A percentile compares a stretch with the other conserved stretches of the same genome.
phyloP scores from a whole-genome alignment of 257 asterid genomes.

The Voacanga thouarsii region DNA sequence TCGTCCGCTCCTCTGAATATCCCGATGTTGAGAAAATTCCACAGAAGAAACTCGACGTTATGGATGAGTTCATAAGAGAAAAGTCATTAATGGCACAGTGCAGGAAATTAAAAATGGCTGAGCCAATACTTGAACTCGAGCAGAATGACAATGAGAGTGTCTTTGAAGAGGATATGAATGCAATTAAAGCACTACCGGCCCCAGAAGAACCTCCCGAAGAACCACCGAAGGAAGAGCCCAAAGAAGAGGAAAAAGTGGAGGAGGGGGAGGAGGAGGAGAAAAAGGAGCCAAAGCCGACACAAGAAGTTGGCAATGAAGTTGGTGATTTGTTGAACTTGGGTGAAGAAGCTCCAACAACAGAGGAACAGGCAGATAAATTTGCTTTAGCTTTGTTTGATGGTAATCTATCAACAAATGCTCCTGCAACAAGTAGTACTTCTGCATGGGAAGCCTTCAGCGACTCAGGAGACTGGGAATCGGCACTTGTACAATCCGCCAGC shows the following conservation, averaged over 20 bases:
- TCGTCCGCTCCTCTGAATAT: constrained; percentile 68
- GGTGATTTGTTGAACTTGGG: constrained; percentile 78
- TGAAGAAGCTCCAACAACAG: constrained; percentile 47
- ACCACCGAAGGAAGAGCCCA: constrained; percentile 2
- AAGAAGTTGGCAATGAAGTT: constrained; percentile 55
- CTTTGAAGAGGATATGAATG: constrained; percentile 45
- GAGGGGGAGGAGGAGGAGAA: constrained; percentile 23
- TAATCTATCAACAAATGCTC: constrained; percentile 26
- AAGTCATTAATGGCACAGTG: constrained; percentile 41
- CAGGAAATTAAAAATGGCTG: constrained; percentile 20
- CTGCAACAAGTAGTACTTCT: constrained; percentile 29
- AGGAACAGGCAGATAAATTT: constrained; percentile 58
- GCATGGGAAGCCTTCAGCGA: constrained; percentile 90
- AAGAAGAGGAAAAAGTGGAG: constrained; percentile 7
- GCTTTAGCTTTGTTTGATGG: constrained; percentile 85
- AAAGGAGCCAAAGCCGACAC: constrained; percentile 26
- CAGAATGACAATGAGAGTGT: background rate
- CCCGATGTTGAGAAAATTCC: constrained; percentile 81
- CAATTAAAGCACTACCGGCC: constrained; percentile 74
- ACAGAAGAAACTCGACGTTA: constrained; percentile 68
- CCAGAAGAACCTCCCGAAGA: constrained; percentile 41
- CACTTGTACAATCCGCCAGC: constrained; percentile 68
- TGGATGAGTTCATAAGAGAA: constrained; percentile 76
- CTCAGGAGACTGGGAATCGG: constrained; percentile 81
- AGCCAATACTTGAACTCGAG: constrained; percentile 25